phyloP scores from a whole-genome alignment of 2,329 filamentous ascomycete genomes.

The Cercospora canescens region DNA sequence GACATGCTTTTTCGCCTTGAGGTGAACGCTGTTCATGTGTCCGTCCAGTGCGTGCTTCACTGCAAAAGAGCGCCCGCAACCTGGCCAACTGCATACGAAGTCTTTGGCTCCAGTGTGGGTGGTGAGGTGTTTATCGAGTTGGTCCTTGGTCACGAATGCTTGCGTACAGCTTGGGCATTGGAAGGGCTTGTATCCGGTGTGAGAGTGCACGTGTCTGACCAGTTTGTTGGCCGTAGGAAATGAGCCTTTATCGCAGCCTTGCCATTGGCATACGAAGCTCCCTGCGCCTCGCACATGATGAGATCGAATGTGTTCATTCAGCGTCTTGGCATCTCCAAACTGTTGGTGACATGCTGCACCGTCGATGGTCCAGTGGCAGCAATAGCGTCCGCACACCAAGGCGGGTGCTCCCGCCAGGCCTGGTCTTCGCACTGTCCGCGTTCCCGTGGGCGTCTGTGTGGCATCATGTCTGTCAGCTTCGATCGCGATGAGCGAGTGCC shows the following conservation, averaged over 20 bases:
- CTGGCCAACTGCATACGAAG: slow-evolving; percentile 52
- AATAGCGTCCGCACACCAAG: slow-evolving; percentile 29
- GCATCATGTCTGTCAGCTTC: not conserved
- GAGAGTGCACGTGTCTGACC: slow-evolving; percentile 64
- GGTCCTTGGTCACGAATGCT: slow-evolving; percentile 66
- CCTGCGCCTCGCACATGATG: slow-evolving; percentile 46
- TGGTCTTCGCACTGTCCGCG: slow-evolving; percentile 23
- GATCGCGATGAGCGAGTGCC: not conserved
- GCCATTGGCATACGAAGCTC: slow-evolving; percentile 45
- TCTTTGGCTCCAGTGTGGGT: slow-evolving; percentile 68
- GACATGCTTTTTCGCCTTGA: slow-evolving; percentile 45
- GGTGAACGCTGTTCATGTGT: slow-evolving; percentile 62
- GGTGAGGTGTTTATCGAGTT: slow-evolving; percentile 66
- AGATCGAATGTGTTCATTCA: slow-evolving; percentile 58
- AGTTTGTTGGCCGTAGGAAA: slow-evolving; percentile 49
- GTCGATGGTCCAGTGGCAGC: slow-evolving; percentile 31
- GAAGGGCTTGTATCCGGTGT: slow-evolving; percentile 55
- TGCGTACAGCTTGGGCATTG: slow-evolving; percentile 57
- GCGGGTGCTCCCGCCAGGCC: slow-evolving; percentile 31
- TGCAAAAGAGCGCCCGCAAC: slow-evolving; percentile 57
- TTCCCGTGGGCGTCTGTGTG: slow-evolving; percentile 22
- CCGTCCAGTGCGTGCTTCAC: slow-evolving; percentile 61
- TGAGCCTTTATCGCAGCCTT: slow-evolving; percentile 53
- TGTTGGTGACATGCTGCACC: slow-evolving; percentile 28
- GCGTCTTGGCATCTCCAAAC: slow-evolving; percentile 49